These are phyloP conservation scores for Epichloe brachyelytri DNA, from an alignment of 2,329 filamentous ascomycete species.

Conservation along the genomic window DNA sequence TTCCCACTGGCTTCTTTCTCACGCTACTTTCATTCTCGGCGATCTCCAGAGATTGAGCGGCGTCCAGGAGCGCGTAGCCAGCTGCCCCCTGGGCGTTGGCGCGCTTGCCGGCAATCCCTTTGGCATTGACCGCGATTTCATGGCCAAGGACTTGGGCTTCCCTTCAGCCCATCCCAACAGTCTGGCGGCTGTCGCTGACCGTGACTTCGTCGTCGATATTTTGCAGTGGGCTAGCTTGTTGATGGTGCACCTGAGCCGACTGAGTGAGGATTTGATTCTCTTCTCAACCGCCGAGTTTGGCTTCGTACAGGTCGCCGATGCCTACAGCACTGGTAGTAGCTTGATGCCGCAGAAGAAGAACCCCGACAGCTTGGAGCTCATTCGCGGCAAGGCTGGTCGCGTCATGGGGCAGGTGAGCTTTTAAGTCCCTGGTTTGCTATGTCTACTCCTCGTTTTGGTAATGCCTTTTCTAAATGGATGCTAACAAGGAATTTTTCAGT, in stretches of 20 bases:
- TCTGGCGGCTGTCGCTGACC: slow-evolving; percentile 55
- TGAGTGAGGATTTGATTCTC: not conserved
- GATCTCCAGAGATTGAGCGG: slow-evolving; percentile 15
- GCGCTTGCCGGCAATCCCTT: slow-evolving; percentile 17
- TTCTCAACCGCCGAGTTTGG: slow-evolving; percentile 2
- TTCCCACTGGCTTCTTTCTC: slow-evolving; percentile 13
- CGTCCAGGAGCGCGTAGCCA: slow-evolving; percentile 13
- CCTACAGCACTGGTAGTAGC: slow-evolving; percentile 1
- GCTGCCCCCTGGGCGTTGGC: slow-evolving; percentile 15
- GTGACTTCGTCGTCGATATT: slow-evolving; percentile 61
- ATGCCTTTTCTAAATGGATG: not conserved
- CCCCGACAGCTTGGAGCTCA: slow-evolving; percentile 12
- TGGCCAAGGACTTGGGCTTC: slow-evolving; percentile 54
- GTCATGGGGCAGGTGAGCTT: slow-evolving; percentile 11
- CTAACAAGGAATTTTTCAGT: not conserved
- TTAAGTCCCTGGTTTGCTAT: not conserved
- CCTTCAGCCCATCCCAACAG: slow-evolving; percentile 56
- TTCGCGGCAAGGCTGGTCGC: slow-evolving; percentile 16
- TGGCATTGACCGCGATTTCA: slow-evolving; percentile 17
- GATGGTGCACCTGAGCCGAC: slow-evolving; percentile 9
- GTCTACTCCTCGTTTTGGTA: not conserved
- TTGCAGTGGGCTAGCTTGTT: slow-evolving; percentile 24
- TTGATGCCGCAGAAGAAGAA: slow-evolving; percentile 8
- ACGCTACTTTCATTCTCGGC: slow-evolving; percentile 12
- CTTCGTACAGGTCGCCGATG: slow-evolving; percentile 1